These are phyloP conservation scores for Protomyces macrosporus DNA, from an alignment of 1,139 yeast genomes.

Conservation along the genomic window DNA sequence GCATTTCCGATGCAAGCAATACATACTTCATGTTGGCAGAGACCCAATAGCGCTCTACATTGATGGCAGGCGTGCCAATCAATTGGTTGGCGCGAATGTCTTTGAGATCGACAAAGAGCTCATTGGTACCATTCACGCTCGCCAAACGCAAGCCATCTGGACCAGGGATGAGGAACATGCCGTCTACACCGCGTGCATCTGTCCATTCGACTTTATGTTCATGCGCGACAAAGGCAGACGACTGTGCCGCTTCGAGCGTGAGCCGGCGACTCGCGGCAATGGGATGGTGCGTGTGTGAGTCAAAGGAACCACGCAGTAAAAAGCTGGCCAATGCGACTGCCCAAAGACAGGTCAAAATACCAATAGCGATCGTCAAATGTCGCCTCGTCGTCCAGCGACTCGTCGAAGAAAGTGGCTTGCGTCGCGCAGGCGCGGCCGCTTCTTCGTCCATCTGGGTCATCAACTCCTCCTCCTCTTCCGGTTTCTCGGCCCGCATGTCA, in stretches of 20 bases:
- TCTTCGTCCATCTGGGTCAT: not conserved
- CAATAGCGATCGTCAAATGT: not conserved
- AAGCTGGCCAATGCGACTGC: not conserved
- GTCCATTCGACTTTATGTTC: constrained; percentile 18
- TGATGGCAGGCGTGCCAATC: not conserved
- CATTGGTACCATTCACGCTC: constrained; percentile 11
- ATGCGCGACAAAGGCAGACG: not conserved
- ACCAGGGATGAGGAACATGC: constrained; percentile 8
- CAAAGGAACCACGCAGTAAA: constrained; percentile 1
- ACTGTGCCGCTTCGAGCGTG: constrained; percentile 4
- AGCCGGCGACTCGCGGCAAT: constrained; percentile 11
- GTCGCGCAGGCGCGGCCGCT: not conserved
- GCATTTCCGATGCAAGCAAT: constrained; percentile 43
- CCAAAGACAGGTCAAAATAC: not conserved
- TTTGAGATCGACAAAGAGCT: constrained; percentile 2
- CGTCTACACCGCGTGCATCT: constrained; percentile 20
- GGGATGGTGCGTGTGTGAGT: constrained; percentile 11
- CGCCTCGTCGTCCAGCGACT: not conserved
- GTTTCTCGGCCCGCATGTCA: not conserved
- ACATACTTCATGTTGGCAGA: constrained; percentile 27
- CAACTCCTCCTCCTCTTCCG: not conserved
- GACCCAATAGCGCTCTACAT: constrained; percentile 12
- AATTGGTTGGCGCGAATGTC: constrained; percentile 9
- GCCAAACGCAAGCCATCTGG: constrained; percentile 2
- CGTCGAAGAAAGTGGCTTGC: not conserved